These are phyloP conservation scores for Geopyxis carbonaria DNA, from an alignment of 495 filamentous ascomycete genomes.

Conservation along the genomic window DNA sequence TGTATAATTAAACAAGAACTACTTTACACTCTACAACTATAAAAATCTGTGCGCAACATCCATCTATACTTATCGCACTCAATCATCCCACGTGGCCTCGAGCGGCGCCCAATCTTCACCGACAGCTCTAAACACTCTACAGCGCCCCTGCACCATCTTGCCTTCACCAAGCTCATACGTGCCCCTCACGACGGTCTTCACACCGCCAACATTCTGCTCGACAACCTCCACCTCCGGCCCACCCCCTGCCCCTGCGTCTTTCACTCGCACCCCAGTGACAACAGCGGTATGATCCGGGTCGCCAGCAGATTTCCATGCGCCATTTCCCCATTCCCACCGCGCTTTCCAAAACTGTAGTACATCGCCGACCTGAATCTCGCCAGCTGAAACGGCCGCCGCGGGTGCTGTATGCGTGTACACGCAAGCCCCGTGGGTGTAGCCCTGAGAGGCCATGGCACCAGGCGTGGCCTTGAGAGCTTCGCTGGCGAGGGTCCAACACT, in stretches of 20 bases:
- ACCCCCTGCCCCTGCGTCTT: neutral
- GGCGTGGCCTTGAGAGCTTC: slow-evolving; percentile 17
- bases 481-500: slow-evolving; percentile 31
- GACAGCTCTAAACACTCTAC: slow-evolving; percentile 26
- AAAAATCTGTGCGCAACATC: too few relatives aligned
- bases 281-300: slow-evolving; percentile 28
- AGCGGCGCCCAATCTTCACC: too few relatives aligned
- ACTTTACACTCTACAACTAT: too few relatives aligned
- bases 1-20: too few relatives aligned
- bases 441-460: slow-evolving; percentile 26
- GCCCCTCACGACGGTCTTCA: slow-evolving; percentile 22
- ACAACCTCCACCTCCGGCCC: slow-evolving; percentile 14
- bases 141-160: slow-evolving; percentile 21
- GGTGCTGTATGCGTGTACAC: slow-evolving; percentile 23
- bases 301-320: slow-evolving; percentile 23
- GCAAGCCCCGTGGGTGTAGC: slow-evolving; percentile 26
- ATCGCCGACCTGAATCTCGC: slow-evolving; percentile 27
- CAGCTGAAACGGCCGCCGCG: slow-evolving; percentile 6
- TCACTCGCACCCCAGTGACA: slow-evolving; percentile 17
- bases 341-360: slow-evolving; percentile 28
- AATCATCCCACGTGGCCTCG: too few relatives aligned
- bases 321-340: slow-evolving; percentile 22
- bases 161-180: slow-evolving; percentile 19
- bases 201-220: slow-evolving; percentile 27
- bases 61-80: too few relatives aligned